phyloP scores from a whole-genome alignment of 805 yeast species.

The Ogataea ganodermae region DNA sequence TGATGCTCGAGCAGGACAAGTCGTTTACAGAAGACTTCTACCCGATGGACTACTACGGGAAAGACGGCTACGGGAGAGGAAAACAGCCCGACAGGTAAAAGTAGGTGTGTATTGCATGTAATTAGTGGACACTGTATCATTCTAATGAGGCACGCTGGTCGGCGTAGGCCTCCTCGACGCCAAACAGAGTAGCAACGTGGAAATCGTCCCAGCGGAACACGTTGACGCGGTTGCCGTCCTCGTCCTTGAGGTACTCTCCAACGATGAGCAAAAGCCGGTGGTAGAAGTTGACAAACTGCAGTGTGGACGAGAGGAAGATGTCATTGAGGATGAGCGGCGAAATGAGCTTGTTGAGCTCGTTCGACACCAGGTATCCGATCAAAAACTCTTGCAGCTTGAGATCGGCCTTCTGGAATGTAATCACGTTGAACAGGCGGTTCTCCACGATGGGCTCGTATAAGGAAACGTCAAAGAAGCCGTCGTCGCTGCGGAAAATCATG shows the following conservation, averaged over 20 bases:
- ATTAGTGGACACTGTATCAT: constrained; percentile 10
- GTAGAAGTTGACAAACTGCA: constrained; percentile 51
- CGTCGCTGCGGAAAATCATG: constrained; percentile 69
- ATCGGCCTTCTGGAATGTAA: constrained; percentile 46
- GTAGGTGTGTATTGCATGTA: constrained; percentile 9
- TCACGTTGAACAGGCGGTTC: constrained; percentile 54
- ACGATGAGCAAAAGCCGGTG: constrained; percentile 41
- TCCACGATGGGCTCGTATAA: constrained; percentile 67
- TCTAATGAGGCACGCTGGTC: constrained; percentile 17
- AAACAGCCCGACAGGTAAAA: constrained; percentile 47
- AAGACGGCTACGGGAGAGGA: constrained; percentile 92
- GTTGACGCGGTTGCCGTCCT: constrained; percentile 23
- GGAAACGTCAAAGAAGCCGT: constrained; percentile 58
- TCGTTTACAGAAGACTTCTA: constrained; percentile 66
- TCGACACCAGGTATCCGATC: constrained; percentile 63
- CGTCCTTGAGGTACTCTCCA: constrained; percentile 38
- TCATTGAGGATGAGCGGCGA: constrained; percentile 65
- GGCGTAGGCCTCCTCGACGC: constrained; percentile 50
- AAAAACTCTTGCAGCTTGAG: constrained; percentile 49
- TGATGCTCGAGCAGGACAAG: constrained; percentile 71
- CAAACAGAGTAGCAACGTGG: constrained; percentile 71
- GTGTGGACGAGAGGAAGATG: constrained; percentile 51
- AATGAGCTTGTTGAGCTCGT: constrained; percentile 55
- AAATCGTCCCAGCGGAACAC: constrained; percentile 54
- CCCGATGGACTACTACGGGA: constrained; percentile 95